These are phyloP conservation scores for Acer negundo DNA, from an alignment of 345 rosid species.

Conservation along the genomic window DNA sequence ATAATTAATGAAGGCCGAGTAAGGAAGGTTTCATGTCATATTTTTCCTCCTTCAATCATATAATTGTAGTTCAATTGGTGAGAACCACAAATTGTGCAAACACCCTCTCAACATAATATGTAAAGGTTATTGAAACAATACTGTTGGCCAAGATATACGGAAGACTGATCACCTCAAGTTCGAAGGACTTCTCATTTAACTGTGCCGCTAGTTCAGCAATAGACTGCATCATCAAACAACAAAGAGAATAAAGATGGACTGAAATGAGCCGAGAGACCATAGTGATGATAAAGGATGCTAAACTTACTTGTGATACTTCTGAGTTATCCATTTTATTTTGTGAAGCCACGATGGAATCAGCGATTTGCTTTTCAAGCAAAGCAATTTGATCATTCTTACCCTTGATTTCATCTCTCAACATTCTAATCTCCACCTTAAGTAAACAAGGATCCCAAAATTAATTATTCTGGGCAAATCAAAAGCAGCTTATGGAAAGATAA, in stretches of 20 bases:
- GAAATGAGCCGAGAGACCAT: slow-evolving; percentile 11
- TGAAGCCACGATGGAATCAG: slow-evolving; percentile 59
- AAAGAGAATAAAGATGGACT: slow-evolving; percentile 25
- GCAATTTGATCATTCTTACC: slow-evolving; percentile 75
- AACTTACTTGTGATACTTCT: slow-evolving; percentile 69
- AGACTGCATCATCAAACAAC: slow-evolving; percentile 49
- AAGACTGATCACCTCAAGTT: slow-evolving; percentile 74
- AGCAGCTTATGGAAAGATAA: slow-evolving; percentile 19
- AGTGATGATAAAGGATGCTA: slow-evolving; percentile 14
- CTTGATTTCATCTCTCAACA: slow-evolving; percentile 68
- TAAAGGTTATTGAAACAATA: slow-evolving; percentile 12
- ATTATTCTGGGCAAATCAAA: slow-evolving; percentile 19
- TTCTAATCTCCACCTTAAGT: slow-evolving; percentile 72
- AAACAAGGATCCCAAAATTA: slow-evolving; percentile 28
- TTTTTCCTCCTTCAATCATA: neutral
- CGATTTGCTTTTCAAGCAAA: slow-evolving; percentile 76
- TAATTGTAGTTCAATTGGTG: slow-evolving; percentile 4
- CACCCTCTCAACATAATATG: neutral
- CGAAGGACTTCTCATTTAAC: slow-evolving; percentile 90
- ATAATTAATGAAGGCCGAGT: neutral
- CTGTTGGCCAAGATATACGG: slow-evolving; percentile 8
- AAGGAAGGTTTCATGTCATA: slow-evolving; percentile 17
- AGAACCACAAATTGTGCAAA: neutral
- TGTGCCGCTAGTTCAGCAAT: slow-evolving; percentile 75
- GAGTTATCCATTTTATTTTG: slow-evolving; percentile 57